Evolutionary conservation across 352 stramenopile genomes (phyloP), one percentile per base, ranked within the genome.

Genomic region (Phytopythium chamaehyphon): DNA sequence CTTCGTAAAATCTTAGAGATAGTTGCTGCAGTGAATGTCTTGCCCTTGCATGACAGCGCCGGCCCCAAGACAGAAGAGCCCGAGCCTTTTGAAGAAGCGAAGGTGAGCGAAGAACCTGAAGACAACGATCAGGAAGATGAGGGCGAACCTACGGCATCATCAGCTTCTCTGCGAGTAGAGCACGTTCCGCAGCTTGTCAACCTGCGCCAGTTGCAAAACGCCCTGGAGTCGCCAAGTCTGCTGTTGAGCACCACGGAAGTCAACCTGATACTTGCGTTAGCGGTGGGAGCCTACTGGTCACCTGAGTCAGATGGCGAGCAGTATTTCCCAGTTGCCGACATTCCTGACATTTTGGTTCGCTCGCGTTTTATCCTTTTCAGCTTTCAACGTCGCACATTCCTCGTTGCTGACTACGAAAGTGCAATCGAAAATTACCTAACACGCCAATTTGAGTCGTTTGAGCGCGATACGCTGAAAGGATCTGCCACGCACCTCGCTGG

Each of bases 341-440:
- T 88, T 0, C 55, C 57, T 1, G 50, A 69, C 28, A 44, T 90
- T 6, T 51, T 82, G 19, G 58, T 69, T 22, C 73, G 69, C 16
- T 71, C 84, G 23, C 69, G 78, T 38, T 64, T 59, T 7, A 55
- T 74, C 49, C 63, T 90, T 40, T 90, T 90, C 36, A 61, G 68
- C 56, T 90, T 73, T 53, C 78, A 90, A 42, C 51, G 60, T 12
- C 71, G 65, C 24, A 67, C 59, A 5, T 83, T 90, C 36, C 31
- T 51, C 3, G 24, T 15, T 7, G 15, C 11, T 15, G 26, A 7
- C n/a, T 18, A 40, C 15, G 31, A 44, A 33, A 69, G 85, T 21
- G 57, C 59, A 11, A 22, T 66, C 0, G 63, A 73, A 3, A 47
- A 40, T 2, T 88, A 84, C 36, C 28, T 90, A 47, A 53, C 83